Base-by-base conservation (phyloP, 768 basidiomycete genomes). In the Pisolithus orientalis region DNA sequence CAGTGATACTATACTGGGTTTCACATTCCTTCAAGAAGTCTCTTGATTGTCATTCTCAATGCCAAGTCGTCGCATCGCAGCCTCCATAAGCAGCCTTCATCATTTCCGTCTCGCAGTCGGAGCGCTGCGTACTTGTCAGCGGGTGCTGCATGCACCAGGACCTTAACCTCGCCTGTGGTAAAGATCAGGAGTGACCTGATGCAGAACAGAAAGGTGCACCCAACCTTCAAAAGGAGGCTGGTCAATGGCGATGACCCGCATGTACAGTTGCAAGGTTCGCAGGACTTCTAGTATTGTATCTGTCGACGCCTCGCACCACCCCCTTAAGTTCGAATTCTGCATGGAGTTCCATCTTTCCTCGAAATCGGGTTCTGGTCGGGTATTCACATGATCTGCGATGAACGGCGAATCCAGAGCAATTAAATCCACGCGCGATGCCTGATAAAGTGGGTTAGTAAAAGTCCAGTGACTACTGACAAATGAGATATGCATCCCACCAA, bases 401-500 rank as follows among this genome's bases (percentile, higher is more conserved):
- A 84, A 84, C 3, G 87, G 85, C 1, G 84, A 81, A 63, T 91
- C 87, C 38, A 92, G 77, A 8, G 81, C 72, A 55, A 91, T 90
- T 44, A 91, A 77, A 68, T 90, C 85, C 17, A 66, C 60, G 16
- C 65, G 63, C 24, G 66, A 66, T 9, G 61, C 59, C 75, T 77
- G 40, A 29, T 49, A 13, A 13, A 34, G n/a, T 25, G 21, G 37
- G 50, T 68, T 42, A 69, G 57, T 14, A 49, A 29, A 27, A 14
- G 13, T 29, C 28, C 21, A 34, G 14, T 13, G 38, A 39, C 28
- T 39, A 21, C 7, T 40, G 17, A 39, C 53, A 29, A 27, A 28
- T 28, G 31, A 47, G 6, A 28, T 53, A 28, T 17, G 0, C 9
- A 10, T 60, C 65, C 9, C 53, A 67, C 65, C 38, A 61, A 47